Evolutionary conservation across 2,329 filamentous ascomycete species (phyloP), one percentile per base, ranked within the genome.

Genomic region (Pseudopyrenochaeta lycopersici): DNA sequence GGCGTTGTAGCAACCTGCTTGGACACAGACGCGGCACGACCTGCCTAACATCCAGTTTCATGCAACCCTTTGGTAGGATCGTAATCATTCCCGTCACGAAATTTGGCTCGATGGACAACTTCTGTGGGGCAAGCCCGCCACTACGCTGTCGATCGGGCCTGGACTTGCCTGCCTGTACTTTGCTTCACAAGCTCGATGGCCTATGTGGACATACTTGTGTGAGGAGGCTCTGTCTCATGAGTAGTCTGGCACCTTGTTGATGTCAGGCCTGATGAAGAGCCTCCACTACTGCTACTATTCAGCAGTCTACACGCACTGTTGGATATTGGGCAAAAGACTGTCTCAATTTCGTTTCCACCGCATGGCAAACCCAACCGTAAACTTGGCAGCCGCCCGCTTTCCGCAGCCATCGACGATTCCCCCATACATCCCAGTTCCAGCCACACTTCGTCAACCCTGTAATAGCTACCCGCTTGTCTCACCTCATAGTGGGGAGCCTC

Each of bases 331-430:
- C 42, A 39, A 18, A n/a, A 18, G 23, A 21, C 10, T 36, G 46
- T 51, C 54, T 54, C 52, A 56, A 58, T 50, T 58, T 52, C 56
- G 56, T 58, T 60, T 46, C 57, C 55, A 52, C 48, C 43, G 43
- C 47, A 56, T 48, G 49, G 23, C n/a, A 18, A 31, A 42, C 12
- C 41, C 55, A 46, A 45, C 51, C 46, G 44, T 33, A 49, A 67
- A 56, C 61, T 65, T 64, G 64, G 67, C 61, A 61, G 45, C 53
- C 46, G 53, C 46, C 53, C 56, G 49, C 52, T 44, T 40, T 46
- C 52, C 46, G 56, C 51, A 48, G 45, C 48, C 66, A 75, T 74
- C 71, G 70, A 64, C 71, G 69, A 74, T 74, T 62, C 43, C 29
- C 42, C 29, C 42, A 49, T 35, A 41, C 52, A 67, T 60, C 54